A percentile compares a stretch with the other conserved stretches of the same genome.
Evolutionary conservation across 345 rosid genomes (phyloP).

Genomic region (Dipteronia sinensis): DNA sequence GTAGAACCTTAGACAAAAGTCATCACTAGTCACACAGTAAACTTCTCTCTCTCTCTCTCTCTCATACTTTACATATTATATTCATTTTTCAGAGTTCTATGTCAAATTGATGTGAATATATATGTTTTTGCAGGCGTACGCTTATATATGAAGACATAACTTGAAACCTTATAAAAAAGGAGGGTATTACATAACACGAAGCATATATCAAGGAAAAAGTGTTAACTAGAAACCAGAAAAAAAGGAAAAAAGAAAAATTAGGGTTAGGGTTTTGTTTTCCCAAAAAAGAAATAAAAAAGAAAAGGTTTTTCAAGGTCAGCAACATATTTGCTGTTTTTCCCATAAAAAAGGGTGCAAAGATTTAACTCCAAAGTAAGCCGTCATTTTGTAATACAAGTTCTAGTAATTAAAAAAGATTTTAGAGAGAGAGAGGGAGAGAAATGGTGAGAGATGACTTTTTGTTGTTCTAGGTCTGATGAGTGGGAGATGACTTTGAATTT

Average conservation of each 20-base stretch:
- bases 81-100: not conserved
- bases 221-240: not conserved
- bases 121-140: not conserved
- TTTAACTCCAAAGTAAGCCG: not conserved
- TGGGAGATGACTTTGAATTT: constrained; percentile 25
- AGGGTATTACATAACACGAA: not conserved
- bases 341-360: not conserved
- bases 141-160: not conserved
- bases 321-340: not conserved
- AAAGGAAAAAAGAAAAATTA: constrained; percentile 17
- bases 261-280: constrained; percentile 37
- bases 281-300: not conserved
- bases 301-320: not conserved
- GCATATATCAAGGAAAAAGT: not conserved
- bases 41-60: constrained; percentile 19
- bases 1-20: constrained; percentile 28
- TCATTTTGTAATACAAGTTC: not conserved
- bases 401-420: not conserved
- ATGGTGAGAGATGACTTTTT: constrained; percentile 4
- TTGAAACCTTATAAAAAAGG: not conserved
- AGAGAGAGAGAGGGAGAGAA: not conserved
- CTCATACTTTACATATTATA: not conserved
- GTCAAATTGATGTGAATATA: not conserved
- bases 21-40: constrained; percentile 15
- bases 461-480: not conserved